A percentile compares a stretch with the other conserved stretches of the same genome.
Evolutionary conservation across 805 yeast species (phyloP).

Genomic region (Candida palmyrensis): DNA sequence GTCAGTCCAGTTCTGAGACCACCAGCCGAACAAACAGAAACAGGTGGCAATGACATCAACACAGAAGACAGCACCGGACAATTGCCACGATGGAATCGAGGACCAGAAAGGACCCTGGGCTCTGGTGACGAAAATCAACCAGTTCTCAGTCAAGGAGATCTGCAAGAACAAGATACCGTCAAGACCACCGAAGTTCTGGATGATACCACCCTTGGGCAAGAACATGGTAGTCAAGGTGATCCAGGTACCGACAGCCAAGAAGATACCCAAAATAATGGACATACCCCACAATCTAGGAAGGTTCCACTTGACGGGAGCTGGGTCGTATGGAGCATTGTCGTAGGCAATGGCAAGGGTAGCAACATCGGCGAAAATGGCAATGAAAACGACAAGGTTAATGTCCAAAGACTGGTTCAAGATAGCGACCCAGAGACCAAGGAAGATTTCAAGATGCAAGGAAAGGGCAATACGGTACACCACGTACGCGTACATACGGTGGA

Average conservation of each 20-base stretch:
- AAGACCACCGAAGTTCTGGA: slow-evolving; percentile 91
- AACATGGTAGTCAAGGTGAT: slow-evolving; percentile 92
- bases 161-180: slow-evolving; percentile 93
- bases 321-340: slow-evolving; percentile 95
- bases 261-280: slow-evolving; percentile 81
- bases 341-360: slow-evolving; percentile 96
- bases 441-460: slow-evolving; percentile 89
- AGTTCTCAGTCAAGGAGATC: slow-evolving; percentile 92
- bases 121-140: slow-evolving; percentile 96
- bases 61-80: slow-evolving; percentile 85
- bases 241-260: slow-evolving; percentile 92
- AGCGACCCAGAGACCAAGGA: slow-evolving; percentile 96
- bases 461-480: slow-evolving; percentile 97
- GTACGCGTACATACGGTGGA: slow-evolving; percentile 98
- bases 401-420: slow-evolving; percentile 80
- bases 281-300: slow-evolving; percentile 96
- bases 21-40: slow-evolving; percentile 94
- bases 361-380: slow-evolving; percentile 96
- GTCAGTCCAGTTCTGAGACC: slow-evolving; percentile 97
- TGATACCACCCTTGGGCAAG: slow-evolving; percentile 85
- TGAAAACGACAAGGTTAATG: slow-evolving; percentile 90
- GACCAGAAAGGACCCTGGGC: slow-evolving; percentile 99
- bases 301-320: slow-evolving; percentile 94
- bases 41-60: slow-evolving; percentile 90
- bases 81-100: slow-evolving; percentile 93